phyloP scores from a whole-genome alignment of 208 protist species.

The Tetramitus jugosus region DNA sequence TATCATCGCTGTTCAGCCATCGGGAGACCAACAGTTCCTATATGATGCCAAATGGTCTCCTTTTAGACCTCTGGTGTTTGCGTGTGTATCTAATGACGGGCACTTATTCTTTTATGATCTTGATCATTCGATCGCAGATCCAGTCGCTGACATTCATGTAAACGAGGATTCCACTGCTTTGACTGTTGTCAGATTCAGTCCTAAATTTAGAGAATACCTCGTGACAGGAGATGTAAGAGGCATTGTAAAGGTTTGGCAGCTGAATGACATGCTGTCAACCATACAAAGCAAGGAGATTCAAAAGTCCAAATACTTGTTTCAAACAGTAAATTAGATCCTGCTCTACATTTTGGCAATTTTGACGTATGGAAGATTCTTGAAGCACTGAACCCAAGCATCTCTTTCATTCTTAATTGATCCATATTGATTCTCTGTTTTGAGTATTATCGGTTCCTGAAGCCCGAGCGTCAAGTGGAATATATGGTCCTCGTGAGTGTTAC shows the following conservation, averaged over 20 bases:
- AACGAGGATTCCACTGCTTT: background rate
- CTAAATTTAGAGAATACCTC: background rate
- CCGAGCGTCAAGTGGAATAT: no score
- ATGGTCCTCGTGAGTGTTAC: no score
- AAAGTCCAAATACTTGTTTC: no score
- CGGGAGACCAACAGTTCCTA: slow-evolving; percentile 51
- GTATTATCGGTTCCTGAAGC: no score
- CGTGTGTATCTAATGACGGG: slow-evolving; percentile 32
- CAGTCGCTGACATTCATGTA: background rate
- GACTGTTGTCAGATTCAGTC: background rate
- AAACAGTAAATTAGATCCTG: no score
- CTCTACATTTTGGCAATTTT: no score
- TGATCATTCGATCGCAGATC: background rate
- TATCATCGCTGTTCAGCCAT: slow-evolving; percentile 62
- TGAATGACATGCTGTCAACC: background rate
- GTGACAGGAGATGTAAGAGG: background rate
- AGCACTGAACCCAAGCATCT: no score
- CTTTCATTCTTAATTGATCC: no score
- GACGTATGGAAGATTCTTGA: no score
- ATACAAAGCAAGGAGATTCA: background rate
- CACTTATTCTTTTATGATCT: background rate
- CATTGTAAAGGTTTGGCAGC: background rate
- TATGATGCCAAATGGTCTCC: slow-evolving; percentile 70
- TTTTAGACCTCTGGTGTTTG: slow-evolving; percentile 63
- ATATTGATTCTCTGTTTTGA: no score